Evolutionary conservation across 2,329 filamentous ascomycete genomes (phyloP), one percentile per base, ranked within the genome.

Genomic region (Arthrobotrys pseudoclavata): DNA sequence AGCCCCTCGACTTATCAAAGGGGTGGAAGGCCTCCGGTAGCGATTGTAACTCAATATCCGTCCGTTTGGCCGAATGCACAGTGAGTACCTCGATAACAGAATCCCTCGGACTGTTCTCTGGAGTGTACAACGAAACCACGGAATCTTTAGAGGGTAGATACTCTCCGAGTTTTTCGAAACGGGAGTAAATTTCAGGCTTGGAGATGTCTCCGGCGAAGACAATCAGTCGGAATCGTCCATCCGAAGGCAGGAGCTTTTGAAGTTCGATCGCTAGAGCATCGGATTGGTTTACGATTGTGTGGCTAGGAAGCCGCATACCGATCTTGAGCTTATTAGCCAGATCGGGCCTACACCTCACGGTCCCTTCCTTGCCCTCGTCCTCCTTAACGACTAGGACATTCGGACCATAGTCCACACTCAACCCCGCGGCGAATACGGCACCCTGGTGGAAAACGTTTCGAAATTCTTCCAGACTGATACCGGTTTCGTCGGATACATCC

Each of bases 381-480:
- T 84, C 81, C 82, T 90, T 90, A 3, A 86, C 86, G 1, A 91
- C 85, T 5, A 91, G 85, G 57, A 86, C 81, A 81, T 86, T 89
- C 1, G 86, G 82, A 4, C 85, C 86, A 81, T 91, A 91, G 81
- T 90, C 84, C 34, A 91, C 88, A 4, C 85, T 84, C 79, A 83
- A 55, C 0, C 89, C 89, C 15, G 86, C 87, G 3, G 88, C 86
- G 81, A 91, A 91, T 80, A 88, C 79, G 79, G 88, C 88, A 0
- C 88, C 87, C 79, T 89, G 88, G 29, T 87, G 81, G 79, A 91
- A 90, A 0, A 87, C 87, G 0, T 87, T 83, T 79, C 90, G 89
- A 84, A 91, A 91, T 37, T 87, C 87, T 0, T 86, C 85, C 87
- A 91, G 89, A 79, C 84, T 88, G 69, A 91, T 87, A 0, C 89